phyloP scores from a whole-genome alignment of 2,329 filamentous ascomycete species.

The Aspergillus japonicus region DNA sequence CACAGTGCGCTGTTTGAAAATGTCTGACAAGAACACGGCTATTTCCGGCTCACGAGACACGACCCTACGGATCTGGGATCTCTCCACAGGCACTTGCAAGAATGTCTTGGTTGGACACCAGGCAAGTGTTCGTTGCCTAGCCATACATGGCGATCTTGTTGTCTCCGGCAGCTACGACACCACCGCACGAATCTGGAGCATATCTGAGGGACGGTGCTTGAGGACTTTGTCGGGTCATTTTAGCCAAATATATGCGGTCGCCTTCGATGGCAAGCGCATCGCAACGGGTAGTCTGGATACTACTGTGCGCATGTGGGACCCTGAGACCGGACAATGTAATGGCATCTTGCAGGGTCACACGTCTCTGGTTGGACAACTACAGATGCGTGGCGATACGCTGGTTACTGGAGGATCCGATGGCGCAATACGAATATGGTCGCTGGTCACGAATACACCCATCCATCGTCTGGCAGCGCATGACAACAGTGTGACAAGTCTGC shows the following conservation, averaged over 20 bases:
- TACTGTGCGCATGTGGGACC: constrained; percentile 96
- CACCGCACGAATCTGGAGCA: constrained; percentile 95
- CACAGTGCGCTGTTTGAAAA: constrained; percentile 94
- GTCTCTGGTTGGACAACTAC: constrained; percentile 90
- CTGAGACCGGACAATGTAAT: constrained; percentile 78
- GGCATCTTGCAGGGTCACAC: constrained; percentile 96
- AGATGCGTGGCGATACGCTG: constrained; percentile 90
- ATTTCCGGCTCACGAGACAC: constrained; percentile 97
- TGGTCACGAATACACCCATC: constrained; percentile 86
- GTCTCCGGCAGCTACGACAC: constrained; percentile 99
- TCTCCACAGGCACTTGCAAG: constrained; percentile 79
- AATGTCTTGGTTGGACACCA: constrained; percentile 94
- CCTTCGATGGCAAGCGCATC: constrained; percentile 89
- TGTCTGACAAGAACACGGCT: constrained; percentile 90
- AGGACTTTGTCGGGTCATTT: constrained; percentile 91
- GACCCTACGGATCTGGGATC: constrained; percentile 92
- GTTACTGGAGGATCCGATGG: constrained; percentile 96
- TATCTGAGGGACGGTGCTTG: constrained; percentile 88
- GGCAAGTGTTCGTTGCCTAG: constrained; percentile 89
- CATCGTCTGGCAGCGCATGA: constrained; percentile 94
- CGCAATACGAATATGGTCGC: constrained; percentile 92
- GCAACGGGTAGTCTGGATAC: constrained; percentile 96
- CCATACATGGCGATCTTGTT: constrained; percentile 93
- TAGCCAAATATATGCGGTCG: constrained; percentile 98
- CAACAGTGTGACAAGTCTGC: constrained; percentile 95